phyloP scores from a whole-genome alignment of 768 basidiomycete species.

The Boletus barrowsii region DNA sequence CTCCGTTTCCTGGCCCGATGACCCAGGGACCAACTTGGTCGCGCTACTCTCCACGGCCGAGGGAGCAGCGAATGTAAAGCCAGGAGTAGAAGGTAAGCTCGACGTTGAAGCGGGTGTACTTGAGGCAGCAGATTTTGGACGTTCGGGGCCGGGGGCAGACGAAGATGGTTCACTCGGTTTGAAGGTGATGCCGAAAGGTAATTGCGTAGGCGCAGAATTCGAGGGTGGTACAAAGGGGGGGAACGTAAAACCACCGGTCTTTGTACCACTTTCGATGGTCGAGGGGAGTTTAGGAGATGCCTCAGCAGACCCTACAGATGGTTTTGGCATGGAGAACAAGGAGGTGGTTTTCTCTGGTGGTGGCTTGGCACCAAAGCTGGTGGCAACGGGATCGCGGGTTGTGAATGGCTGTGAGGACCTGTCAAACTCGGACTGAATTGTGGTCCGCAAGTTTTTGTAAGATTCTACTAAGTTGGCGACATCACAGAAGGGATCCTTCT shows the following conservation, averaged over 20 bases:
- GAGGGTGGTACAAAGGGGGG: conserved; percentile 23
- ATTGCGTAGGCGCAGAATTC: conserved; percentile 5
- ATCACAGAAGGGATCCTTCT: conserved; percentile 71
- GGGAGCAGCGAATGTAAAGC: conserved; percentile 19
- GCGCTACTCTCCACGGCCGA: conserved; percentile 6
- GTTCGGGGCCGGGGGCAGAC: conserved; percentile 14
- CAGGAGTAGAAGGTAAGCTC: conserved; percentile 6
- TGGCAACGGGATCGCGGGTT: conserved; percentile 2
- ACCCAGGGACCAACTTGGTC: conserved; percentile 2
- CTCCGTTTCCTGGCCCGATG: conserved; percentile 13
- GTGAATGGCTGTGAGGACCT: conserved; percentile 19
- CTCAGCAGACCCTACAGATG: conserved; percentile 25
- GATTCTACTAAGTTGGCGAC: conserved; percentile 51
- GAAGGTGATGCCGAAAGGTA: conserved; percentile 13
- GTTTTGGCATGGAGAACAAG: conserved; percentile 33
- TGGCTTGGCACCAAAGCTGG: conserved; percentile 9
- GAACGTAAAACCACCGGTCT: conserved; percentile 24
- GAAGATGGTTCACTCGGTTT: conserved; percentile 19
- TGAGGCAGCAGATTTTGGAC: conserved; percentile 27
- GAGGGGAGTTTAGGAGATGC: conserved; percentile 8
- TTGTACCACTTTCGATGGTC: conserved; percentile 18
- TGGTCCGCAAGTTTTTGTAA: conserved; percentile 55
- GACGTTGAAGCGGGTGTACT: conserved; percentile 3
- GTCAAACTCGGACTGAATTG: conserved; percentile 58
- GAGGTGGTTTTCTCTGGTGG: conserved; percentile 16